Conservation (phyloP, 805 yeast genomes). For the Wickerhamiella galacta region DNA sequence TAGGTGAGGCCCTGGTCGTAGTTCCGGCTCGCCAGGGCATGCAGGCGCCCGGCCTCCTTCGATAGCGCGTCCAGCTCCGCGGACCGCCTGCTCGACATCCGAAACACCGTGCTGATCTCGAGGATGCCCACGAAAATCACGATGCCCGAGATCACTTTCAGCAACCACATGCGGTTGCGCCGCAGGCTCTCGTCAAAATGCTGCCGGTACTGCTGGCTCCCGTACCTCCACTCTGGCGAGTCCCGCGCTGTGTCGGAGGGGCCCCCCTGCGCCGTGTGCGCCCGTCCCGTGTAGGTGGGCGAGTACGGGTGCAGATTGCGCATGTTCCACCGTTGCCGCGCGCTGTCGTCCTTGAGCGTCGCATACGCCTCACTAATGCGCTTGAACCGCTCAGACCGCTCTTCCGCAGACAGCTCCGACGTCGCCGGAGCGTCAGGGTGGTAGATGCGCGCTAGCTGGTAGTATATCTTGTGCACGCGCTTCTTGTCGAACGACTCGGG, state of each 20-base stretch:
- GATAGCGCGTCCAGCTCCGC: slow-evolving; percentile 23
- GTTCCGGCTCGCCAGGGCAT: slow-evolving; percentile 32
- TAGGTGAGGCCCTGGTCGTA: slow-evolving; percentile 36
- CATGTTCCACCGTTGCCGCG: slow-evolving; percentile 23
- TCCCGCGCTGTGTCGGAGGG: too few species aligned
- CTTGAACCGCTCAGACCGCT: slow-evolving; percentile 35
- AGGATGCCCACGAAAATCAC: slow-evolving; percentile 25
- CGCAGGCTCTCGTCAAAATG: slow-evolving; percentile 26
- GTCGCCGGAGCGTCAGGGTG: slow-evolving; percentile 49
- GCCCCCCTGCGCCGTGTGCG: neutral
- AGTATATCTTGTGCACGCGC: slow-evolving; percentile 34
- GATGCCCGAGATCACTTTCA: slow-evolving; percentile 27
- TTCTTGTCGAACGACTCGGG: slow-evolving; percentile 23
- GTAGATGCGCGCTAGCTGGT: slow-evolving; percentile 50
- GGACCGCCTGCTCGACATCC: slow-evolving; percentile 12
- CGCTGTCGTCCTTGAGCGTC: slow-evolving; percentile 31
- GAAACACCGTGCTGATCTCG: slow-evolving; percentile 23
- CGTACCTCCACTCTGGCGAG: too few species aligned
- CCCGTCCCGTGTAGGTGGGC: neutral
- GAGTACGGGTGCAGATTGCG: neutral
- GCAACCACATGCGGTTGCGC: slow-evolving; percentile 26
- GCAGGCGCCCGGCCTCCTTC: slow-evolving; percentile 2
- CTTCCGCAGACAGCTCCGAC: slow-evolving; percentile 20
- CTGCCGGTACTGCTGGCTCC: slow-evolving; percentile 20
- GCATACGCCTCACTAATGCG: slow-evolving; percentile 41